Conservation (phyloP, 148 eudicot genomes). For the Fagopyrum esculentum region DNA sequence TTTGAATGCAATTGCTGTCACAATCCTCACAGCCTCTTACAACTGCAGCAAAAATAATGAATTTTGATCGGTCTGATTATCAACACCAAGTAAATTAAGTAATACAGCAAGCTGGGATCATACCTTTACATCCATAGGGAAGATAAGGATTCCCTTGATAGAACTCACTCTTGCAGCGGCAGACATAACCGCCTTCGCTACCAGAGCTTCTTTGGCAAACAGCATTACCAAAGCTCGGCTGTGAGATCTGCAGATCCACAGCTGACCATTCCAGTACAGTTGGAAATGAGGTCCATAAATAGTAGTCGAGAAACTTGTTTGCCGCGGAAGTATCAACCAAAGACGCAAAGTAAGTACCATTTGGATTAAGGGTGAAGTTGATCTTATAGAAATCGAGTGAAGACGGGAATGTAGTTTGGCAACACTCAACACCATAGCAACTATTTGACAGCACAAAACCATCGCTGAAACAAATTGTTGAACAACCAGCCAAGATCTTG, state of each 20-base stretch:
- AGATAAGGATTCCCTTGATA: conserved; percentile 23
- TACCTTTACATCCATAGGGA: conserved; percentile 20
- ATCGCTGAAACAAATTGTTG: neutral
- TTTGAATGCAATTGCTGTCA: neutral
- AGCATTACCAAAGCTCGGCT: neutral
- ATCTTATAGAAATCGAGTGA: conserved; percentile 12
- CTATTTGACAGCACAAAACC: neutral
- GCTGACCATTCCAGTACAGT: neutral
- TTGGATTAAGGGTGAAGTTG: neutral
- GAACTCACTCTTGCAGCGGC: conserved; percentile 18
- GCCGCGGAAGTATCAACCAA: neutral
- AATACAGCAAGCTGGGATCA: no score
- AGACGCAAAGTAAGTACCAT: neutral
- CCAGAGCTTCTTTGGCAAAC: neutral
- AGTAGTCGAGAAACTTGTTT: neutral
- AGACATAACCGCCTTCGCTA: conserved; percentile 8
- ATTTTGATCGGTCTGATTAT: no score
- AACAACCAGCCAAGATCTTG: conserved; percentile 4
- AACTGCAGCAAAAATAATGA: neutral
- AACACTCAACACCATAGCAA: conserved; percentile 13
- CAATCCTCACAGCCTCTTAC: neutral
- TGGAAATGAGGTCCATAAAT: neutral
- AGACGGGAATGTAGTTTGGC: conserved; percentile 5
- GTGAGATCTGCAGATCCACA: neutral
- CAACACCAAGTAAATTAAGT: no score